Evolutionary conservation across 1,139 yeast species (phyloP).

Genomic region (Tardiomyces blankii): DNA sequence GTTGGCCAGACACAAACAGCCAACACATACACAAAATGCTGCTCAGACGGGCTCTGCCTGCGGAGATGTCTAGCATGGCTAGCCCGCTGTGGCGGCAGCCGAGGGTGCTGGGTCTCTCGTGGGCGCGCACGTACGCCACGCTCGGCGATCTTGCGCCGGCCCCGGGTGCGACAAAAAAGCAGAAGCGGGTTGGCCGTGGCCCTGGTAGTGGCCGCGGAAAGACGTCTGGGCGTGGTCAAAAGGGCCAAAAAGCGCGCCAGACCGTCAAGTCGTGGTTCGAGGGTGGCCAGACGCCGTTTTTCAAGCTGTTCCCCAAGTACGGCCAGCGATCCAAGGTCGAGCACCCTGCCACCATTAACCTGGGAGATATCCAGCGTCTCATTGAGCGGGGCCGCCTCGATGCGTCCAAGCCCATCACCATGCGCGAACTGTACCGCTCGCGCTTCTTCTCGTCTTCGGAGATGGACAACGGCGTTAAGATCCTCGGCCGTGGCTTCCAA

Average conservation of each 20-base stretch:
- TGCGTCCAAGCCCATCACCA: conserved; percentile 49
- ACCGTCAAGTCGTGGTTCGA: conserved; percentile 89
- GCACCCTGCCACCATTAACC: conserved; percentile 29
- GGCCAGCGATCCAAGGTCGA: conserved; percentile 50
- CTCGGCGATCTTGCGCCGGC: conserved; percentile 21
- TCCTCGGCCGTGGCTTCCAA: conserved; percentile 59
- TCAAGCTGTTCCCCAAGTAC: conserved; percentile 77
- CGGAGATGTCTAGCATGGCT: neutral
- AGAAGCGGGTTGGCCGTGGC: conserved; percentile 89
- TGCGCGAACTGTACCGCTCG: conserved; percentile 57
- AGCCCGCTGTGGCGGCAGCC: neutral
- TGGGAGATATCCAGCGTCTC: conserved; percentile 49
- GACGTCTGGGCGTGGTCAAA: conserved; percentile 95
- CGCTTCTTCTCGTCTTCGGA: conserved; percentile 59
- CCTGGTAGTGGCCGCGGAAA: conserved; percentile 85
- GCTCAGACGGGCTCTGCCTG: neutral
- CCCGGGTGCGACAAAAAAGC: conserved; percentile 22
- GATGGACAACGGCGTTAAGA: conserved; percentile 69
- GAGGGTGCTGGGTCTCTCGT: neutral
- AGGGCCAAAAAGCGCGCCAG: conserved; percentile 96
- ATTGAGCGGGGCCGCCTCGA: conserved; percentile 34
- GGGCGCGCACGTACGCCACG: conserved; percentile 5
- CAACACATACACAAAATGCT: neutral
- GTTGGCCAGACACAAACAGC: neutral
- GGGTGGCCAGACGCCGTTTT: conserved; percentile 98